A percentile compares a stretch with the other conserved stretches of the same genome.
These are phyloP conservation scores for Comarum palustre DNA, from an alignment of 306 rosid genomes.

Conservation along the genomic window DNA sequence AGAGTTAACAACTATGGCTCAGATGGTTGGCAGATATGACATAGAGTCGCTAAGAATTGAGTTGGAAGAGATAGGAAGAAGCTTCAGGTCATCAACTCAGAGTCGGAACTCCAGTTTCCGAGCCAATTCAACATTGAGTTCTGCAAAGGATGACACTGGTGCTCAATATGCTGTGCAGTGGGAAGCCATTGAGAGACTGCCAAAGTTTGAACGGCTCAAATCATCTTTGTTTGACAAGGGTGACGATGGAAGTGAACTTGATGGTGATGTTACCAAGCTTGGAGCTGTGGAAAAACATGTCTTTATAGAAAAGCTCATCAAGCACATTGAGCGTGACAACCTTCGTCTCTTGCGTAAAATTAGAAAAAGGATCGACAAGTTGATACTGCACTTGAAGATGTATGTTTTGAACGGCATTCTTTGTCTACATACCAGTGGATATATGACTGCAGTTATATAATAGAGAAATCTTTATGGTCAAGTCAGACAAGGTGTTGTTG, in stretches of 20 bases:
- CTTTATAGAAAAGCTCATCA: constrained; percentile 62
- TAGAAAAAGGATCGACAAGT: constrained; percentile 59
- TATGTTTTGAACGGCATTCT: not conserved
- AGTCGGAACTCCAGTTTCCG: constrained; percentile 44
- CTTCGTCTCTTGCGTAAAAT: constrained; percentile 54
- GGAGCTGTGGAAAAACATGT: constrained; percentile 48
- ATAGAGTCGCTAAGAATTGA: constrained; percentile 56
- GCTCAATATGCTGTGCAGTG: constrained; percentile 34
- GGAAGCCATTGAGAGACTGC: constrained; percentile 60
- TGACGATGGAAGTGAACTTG: constrained; percentile 10
- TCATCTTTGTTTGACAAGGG: constrained; percentile 52
- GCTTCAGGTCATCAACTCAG: constrained; percentile 47
- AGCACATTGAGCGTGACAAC: constrained; percentile 59
- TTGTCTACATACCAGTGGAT: not conserved
- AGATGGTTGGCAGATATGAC: constrained; percentile 38
- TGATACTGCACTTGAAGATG: not conserved
- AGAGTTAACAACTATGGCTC: constrained; percentile 28
- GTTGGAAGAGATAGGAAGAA: constrained; percentile 58
- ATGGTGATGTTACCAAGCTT: constrained; percentile 57
- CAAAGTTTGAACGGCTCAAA: constrained; percentile 45
- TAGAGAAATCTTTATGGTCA: not conserved
- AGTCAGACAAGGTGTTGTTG: not conserved
- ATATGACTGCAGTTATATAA: not conserved
- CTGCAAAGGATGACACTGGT: constrained; percentile 18
- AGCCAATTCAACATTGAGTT: constrained; percentile 18